A percentile compares a stretch with the other conserved stretches of the same genome.
Evolutionary conservation across 2,329 filamentous ascomycete genomes (phyloP).

Genomic region (Pezicula neosporulosa): DNA sequence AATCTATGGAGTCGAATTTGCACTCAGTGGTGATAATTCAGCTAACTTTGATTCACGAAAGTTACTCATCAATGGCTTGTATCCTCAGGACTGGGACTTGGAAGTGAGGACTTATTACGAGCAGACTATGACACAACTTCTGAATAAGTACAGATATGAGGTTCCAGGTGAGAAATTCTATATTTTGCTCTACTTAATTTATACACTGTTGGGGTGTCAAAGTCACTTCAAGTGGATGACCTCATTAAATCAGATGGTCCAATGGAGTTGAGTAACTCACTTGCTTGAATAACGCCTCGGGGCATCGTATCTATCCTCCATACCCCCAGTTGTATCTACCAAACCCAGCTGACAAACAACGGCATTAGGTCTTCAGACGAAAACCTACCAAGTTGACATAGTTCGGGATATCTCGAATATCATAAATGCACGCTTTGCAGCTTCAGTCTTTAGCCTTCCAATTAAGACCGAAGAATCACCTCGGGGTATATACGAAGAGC

Average conservation of each 20-base stretch:
- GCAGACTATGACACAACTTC: conserved; percentile 55
- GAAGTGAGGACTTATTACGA: conserved; percentile 67
- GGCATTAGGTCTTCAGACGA: neutral
- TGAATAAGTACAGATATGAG: conserved; percentile 62
- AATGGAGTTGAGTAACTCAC: too few relatives aligned
- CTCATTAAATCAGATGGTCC: too few relatives aligned
- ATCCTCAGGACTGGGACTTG: conserved; percentile 57
- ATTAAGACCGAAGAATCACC: conserved; percentile 49
- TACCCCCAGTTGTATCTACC: too few relatives aligned
- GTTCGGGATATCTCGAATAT: conserved; percentile 54
- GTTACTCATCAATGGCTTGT: conserved; percentile 54
- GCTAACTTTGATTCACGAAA: conserved; percentile 47
- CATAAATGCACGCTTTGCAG: conserved; percentile 51
- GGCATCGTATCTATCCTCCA: too few relatives aligned
- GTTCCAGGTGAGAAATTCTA: conserved; percentile 36
- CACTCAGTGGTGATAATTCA: conserved; percentile 49
- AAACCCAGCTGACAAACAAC: too few relatives aligned
- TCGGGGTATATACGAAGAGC: conserved; percentile 49
- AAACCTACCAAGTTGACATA: conserved; percentile 65
- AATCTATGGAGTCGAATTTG: conserved; percentile 53
- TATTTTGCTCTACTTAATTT: too few relatives aligned
- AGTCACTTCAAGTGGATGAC: too few relatives aligned
- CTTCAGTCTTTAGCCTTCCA: conserved; percentile 50
- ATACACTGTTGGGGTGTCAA: too few relatives aligned
- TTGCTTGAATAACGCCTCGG: too few relatives aligned